A percentile compares a stretch with the other conserved stretches of the same genome.
Conservation (phyloP, 768 basidiomycete genomes). For the Amanita brunnescens region DNA sequence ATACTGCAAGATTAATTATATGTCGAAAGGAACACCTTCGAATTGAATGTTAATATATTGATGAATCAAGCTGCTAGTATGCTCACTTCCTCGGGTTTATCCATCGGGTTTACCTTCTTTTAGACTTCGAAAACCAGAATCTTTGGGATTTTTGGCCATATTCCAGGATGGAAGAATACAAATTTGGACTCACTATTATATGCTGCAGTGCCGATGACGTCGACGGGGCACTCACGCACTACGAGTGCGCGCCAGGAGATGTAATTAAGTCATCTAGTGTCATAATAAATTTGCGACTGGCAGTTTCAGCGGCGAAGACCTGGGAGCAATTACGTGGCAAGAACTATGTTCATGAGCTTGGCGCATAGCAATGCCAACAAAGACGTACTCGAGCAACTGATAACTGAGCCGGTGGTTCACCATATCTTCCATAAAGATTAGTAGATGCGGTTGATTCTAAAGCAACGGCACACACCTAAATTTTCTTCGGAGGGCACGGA, state of each 20-base stretch:
- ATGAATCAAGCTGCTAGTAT: neutral
- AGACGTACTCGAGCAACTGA: conserved; percentile 63
- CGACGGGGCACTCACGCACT: conserved; percentile 68
- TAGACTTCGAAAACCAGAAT: conserved; percentile 62
- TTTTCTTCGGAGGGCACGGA: conserved; percentile 71
- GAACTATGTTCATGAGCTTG: conserved; percentile 34
- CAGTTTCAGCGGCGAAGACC: conserved; percentile 60
- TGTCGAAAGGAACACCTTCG: conserved; percentile 71
- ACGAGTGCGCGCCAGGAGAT: conserved; percentile 65
- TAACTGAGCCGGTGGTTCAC: conserved; percentile 65
- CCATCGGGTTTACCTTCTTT: conserved; percentile 69
- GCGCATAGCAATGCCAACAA: conserved; percentile 1
- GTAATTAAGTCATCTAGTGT: conserved; percentile 67
- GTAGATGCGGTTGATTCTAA: neutral
- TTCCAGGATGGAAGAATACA: conserved; percentile 11
- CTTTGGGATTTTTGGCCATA: conserved; percentile 15
- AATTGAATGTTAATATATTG: neutral
- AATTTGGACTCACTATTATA: conserved; percentile 46
- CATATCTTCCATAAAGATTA: conserved; percentile 39
- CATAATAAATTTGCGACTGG: conserved; percentile 71
- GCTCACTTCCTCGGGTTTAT: conserved; percentile 72
- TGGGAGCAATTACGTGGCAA: conserved; percentile 82
- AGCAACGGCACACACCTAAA: conserved; percentile 56
- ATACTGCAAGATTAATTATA: conserved; percentile 47
- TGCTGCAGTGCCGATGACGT: conserved; percentile 76